Percentiles rank a stretch among this genome's conserved stretches.
Evolutionary conservation across 495 filamentous ascomycete genomes (phyloP).

Genomic region (Aspergillus conjunctus): DNA sequence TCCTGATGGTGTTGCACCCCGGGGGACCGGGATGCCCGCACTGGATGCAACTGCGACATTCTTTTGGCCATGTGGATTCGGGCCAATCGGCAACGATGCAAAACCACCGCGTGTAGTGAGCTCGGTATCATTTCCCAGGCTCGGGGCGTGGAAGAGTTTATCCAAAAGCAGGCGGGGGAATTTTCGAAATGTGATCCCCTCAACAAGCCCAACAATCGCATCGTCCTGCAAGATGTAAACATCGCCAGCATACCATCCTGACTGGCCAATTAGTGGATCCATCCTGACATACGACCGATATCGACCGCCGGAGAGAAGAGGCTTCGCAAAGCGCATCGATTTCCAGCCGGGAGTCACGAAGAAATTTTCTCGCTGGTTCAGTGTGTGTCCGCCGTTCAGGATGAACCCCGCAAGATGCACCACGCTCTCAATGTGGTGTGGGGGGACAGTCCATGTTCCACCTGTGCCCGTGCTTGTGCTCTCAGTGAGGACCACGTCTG

Average conservation of each 20-base stretch:
- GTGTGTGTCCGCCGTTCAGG: constrained; percentile 35
- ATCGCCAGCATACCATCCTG: constrained; percentile 37
- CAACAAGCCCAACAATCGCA: constrained; percentile 37
- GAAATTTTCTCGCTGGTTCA: constrained; percentile 32
- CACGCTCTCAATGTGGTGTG: constrained; percentile 48
- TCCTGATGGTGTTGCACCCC: too few relatives aligned
- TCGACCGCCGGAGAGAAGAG: constrained; percentile 32
- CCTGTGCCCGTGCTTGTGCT: too few relatives aligned
- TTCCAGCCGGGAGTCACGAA: constrained; percentile 43
- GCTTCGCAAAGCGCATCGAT: constrained; percentile 30
- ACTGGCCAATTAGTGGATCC: constrained; percentile 33
- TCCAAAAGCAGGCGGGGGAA: too few relatives aligned
- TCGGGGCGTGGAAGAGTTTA: too few relatives aligned
- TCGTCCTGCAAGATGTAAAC: constrained; percentile 42
- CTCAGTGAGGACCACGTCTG: constrained; percentile 37
- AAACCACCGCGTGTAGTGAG: too few relatives aligned
- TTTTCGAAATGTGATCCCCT: constrained; percentile 36
- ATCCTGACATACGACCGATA: constrained; percentile 47
- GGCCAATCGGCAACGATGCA: too few relatives aligned
- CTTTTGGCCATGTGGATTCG: too few relatives aligned
- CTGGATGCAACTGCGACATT: too few relatives aligned
- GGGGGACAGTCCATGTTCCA: constrained; percentile 27
- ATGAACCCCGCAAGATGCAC: constrained; percentile 45
- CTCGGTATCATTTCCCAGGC: too few relatives aligned
- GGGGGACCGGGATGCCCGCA: too few relatives aligned